Evolutionary conservation across 352 stramenopile species (phyloP).

Genomic region (Globisporangium nodosum): DNA sequence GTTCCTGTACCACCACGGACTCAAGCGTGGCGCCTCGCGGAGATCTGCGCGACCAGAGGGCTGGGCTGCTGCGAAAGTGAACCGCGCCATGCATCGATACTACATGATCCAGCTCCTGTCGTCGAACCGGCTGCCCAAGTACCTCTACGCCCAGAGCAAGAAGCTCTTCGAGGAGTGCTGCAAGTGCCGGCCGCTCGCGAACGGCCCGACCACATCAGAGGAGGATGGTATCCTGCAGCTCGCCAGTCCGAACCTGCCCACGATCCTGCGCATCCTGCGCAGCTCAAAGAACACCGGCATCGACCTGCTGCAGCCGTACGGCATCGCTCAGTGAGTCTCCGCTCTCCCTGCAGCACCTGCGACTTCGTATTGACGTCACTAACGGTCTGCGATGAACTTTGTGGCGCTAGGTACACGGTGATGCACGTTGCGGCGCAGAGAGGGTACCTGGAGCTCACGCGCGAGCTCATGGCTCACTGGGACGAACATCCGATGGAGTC

Average conservation of each 20-base stretch:
- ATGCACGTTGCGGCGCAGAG: slow-evolving; percentile 59
- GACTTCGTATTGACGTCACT: background rate
- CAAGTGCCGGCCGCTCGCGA: slow-evolving; percentile 48
- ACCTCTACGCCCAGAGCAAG: slow-evolving; percentile 54
- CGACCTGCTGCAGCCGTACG: slow-evolving; percentile 60
- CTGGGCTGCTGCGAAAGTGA: slow-evolving; percentile 53
- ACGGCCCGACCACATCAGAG: slow-evolving; percentile 35
- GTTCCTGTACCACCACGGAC: slow-evolving; percentile 27
- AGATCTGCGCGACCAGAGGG: slow-evolving; percentile 30
- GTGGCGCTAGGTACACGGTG: slow-evolving; percentile 34
- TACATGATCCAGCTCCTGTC: slow-evolving; percentile 40
- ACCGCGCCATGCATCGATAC: slow-evolving; percentile 49
- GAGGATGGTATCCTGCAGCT: slow-evolving; percentile 61
- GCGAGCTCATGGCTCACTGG: slow-evolving; percentile 57
- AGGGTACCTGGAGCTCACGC: slow-evolving; percentile 62
- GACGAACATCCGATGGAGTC: slow-evolving; percentile 55
- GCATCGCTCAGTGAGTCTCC: slow-evolving; percentile 41
- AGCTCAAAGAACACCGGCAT: slow-evolving; percentile 51
- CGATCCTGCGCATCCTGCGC: slow-evolving; percentile 50
- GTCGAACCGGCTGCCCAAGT: slow-evolving; percentile 34
- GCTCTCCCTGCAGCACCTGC: too few species aligned
- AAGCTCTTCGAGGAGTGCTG: slow-evolving; percentile 75
- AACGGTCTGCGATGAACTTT: background rate
- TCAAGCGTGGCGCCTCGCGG: slow-evolving; percentile 17
- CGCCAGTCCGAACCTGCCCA: slow-evolving; percentile 55